These are phyloP conservation scores for Closterium sp. DNA, from an alignment of 139 green algal genomes.

Conservation along the genomic window DNA sequence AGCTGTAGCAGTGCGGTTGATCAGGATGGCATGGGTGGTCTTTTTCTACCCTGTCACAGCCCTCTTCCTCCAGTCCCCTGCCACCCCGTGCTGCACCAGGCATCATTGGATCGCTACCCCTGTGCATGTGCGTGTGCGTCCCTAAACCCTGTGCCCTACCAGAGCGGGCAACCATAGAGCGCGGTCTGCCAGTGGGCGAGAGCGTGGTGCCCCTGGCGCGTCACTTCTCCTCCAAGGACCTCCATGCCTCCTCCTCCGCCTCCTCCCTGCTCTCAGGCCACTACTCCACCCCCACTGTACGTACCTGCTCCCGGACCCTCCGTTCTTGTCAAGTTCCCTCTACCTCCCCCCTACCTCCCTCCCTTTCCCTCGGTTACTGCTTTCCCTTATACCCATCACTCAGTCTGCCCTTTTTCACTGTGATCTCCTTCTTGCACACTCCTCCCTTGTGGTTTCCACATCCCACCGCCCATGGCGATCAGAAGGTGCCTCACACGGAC, in stretches of 20 bases:
- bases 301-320: not conserved
- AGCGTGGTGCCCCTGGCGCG: constrained; percentile 32
- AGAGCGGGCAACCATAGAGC: constrained; percentile 39
- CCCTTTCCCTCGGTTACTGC: not conserved
- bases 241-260: not conserved
- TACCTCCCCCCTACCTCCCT: not conserved
- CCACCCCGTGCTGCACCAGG: not conserved
- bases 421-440: not conserved
- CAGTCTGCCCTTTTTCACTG: not conserved
- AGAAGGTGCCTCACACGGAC: not conserved
- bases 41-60: too few species aligned
- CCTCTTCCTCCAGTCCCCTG: too few species aligned
- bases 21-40: too few species aligned
- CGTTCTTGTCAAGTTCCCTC: not conserved
- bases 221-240: constrained; percentile 15
- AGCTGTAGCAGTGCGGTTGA: too few species aligned
- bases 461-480: not conserved
- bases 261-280: not conserved
- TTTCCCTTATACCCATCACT: too few species aligned
- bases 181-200: constrained; percentile 12
- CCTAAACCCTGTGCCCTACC: not conserved
- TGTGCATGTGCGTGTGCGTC: not conserved
- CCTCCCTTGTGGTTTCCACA: not conserved
- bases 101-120: not conserved
- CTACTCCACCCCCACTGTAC: not conserved